Percentiles rank a stretch among this genome's conserved stretches.
These are phyloP conservation scores for Kwoniella dejecticola DNA, from an alignment of 768 basidiomycete genomes.

Conservation along the genomic window DNA sequence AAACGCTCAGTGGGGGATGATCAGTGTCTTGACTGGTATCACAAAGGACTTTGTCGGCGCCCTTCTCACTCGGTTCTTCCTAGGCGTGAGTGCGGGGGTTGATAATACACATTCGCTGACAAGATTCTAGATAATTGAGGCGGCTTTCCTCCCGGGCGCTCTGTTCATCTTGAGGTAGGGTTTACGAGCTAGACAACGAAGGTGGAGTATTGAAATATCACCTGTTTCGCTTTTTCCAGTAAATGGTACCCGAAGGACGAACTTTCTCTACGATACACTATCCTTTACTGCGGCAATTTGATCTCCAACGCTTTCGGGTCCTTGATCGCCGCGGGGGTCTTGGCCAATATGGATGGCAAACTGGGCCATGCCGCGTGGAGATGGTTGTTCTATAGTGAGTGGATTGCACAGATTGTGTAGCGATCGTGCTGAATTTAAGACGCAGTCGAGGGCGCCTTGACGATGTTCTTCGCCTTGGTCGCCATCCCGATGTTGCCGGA, in stretches of 20 bases:
- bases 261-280: slow-evolving; percentile 39
- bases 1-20: slow-evolving; percentile 49
- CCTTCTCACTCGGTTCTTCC: slow-evolving; percentile 63
- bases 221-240: background rate
- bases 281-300: slow-evolving; percentile 24
- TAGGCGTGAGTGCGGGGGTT: slow-evolving; percentile 71
- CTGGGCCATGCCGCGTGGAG: slow-evolving; percentile 24
- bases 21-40: slow-evolving; percentile 59
- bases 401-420: background rate
- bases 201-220: background rate
- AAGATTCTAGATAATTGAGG: slow-evolving; percentile 29
- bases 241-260: slow-evolving; percentile 44
- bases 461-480: slow-evolving; percentile 22
- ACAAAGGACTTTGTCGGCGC: slow-evolving; percentile 59
- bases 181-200: too few relatives aligned
- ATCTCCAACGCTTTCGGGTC: slow-evolving; percentile 23
- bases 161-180: slow-evolving; percentile 49
- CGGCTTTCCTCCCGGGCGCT: slow-evolving; percentile 52
- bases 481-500: slow-evolving; percentile 22
- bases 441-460: slow-evolving; percentile 20
- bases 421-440: background rate
- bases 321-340: slow-evolving; percentile 22
- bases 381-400: slow-evolving; percentile 26
- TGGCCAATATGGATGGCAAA: slow-evolving; percentile 23
- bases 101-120: too few relatives aligned